A percentile compares a stretch with the other conserved stretches of the same genome.
Conservation (phyloP, 768 basidiomycete species). For the Trametes villosa region DNA sequence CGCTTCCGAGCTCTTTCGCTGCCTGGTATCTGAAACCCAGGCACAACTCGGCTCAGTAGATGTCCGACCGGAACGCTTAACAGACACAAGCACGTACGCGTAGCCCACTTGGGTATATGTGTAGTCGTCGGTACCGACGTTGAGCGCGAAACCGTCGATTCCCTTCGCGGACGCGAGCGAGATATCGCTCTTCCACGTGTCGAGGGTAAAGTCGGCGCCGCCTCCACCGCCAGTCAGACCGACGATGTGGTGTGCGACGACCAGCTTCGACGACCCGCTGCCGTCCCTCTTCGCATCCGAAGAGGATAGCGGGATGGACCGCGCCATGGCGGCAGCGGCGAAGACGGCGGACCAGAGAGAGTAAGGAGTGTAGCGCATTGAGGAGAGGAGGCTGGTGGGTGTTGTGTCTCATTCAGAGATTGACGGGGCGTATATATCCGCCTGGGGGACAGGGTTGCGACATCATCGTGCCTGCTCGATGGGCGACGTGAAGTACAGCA, state of each 20-base stretch:
- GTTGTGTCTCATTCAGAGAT: background rate
- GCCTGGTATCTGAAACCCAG: slow-evolving; percentile 32
- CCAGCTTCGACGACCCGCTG: slow-evolving; percentile 38
- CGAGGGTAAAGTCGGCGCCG: slow-evolving; percentile 47
- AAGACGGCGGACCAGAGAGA: slow-evolving; percentile 2
- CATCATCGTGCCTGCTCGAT: slow-evolving; percentile 1
- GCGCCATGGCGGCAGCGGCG: slow-evolving; percentile 6
- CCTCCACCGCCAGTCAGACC: slow-evolving; percentile 58
- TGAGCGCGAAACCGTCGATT: slow-evolving; percentile 65
- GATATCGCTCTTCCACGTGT: slow-evolving; percentile 64
- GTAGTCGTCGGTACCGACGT: slow-evolving; percentile 59
- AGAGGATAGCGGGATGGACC: background rate
- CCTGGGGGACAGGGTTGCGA: background rate
- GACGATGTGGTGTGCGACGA: slow-evolving; percentile 67
- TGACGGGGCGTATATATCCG: background rate
- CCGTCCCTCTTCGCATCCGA: background rate
- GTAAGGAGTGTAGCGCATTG: background rate
- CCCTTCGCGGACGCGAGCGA: slow-evolving; percentile 51
- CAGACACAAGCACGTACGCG: slow-evolving; percentile 40
- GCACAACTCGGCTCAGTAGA: background rate
- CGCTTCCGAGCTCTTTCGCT: slow-evolving; percentile 39
- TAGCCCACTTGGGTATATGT: slow-evolving; percentile 49
- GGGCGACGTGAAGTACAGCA: background rate
- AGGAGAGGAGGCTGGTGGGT: background rate
- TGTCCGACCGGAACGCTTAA: background rate